These are phyloP conservation scores for Camellia oleifera DNA, from an alignment of 179 eudicot species.

Conservation along the genomic window DNA sequence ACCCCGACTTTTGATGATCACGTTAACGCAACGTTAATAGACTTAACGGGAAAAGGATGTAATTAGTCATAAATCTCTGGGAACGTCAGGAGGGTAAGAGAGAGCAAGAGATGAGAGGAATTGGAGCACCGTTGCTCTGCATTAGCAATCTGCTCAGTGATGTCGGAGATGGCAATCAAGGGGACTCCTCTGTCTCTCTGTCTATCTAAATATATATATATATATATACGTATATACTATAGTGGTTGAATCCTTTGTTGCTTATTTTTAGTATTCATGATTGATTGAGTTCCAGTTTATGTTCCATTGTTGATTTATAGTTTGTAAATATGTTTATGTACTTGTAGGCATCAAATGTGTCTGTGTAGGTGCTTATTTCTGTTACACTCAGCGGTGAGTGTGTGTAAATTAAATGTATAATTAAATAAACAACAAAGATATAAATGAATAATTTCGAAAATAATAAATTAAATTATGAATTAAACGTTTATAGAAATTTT, in stretches of 20 bases:
- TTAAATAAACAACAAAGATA: too few species aligned
- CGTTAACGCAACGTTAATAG: too few species aligned
- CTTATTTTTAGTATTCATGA: too few species aligned
- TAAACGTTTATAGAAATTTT: too few species aligned
- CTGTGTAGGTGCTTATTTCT: background rate
- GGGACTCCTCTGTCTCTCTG: background rate
- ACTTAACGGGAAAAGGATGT: too few species aligned
- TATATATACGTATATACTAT: background rate
- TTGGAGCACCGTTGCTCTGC: conserved; percentile 72
- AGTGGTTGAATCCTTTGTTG: conserved; percentile 19
- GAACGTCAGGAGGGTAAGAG: too few species aligned
- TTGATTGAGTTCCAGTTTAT: background rate
- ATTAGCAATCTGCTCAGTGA: conserved; percentile 80
- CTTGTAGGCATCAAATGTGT: background rate
- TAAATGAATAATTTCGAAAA: too few species aligned
- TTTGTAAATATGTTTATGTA: background rate
- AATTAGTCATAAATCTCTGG: too few species aligned
- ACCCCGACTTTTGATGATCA: too few species aligned
- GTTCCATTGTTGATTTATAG: conserved; percentile 30
- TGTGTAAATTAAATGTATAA: too few species aligned
- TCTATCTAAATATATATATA: too few species aligned
- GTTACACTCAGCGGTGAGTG: background rate
- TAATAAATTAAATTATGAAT: too few species aligned
- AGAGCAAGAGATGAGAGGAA: conserved; percentile 48
- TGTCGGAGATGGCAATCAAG: conserved; percentile 43